Conservation (phyloP, 1,139 yeast species). For the Kurtzmaniella natalensis region DNA sequence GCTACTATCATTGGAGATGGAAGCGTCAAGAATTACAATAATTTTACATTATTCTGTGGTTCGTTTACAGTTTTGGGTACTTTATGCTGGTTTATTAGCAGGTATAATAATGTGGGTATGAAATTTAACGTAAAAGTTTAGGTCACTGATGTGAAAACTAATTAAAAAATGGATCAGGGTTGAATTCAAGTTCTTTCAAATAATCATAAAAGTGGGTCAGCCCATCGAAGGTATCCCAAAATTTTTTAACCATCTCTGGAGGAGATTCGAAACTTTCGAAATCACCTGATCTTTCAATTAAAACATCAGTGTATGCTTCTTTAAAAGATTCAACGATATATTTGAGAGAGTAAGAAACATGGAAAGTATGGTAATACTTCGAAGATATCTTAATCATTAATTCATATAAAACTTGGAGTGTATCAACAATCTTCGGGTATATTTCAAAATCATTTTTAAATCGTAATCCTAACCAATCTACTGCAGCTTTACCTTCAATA, state of each 20-base stretch:
- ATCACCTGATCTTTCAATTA: not conserved
- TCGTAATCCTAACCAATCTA: not conserved
- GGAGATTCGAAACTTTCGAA: not conserved
- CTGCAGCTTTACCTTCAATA: not conserved
- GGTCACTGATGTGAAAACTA: not conserved
- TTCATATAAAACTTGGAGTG: not conserved
- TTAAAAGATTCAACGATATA: not conserved
- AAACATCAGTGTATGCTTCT: not conserved
- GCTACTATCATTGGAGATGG: conserved; percentile 45
- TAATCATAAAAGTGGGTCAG: not conserved
- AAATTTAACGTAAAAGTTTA: conserved; percentile 19
- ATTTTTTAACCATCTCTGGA: conserved; percentile 1
- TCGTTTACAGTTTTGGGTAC: conserved; percentile 18
- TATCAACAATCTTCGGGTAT: not conserved
- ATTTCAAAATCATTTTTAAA: not conserved
- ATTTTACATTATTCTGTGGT: conserved; percentile 23
- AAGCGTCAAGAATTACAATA: conserved; percentile 16
- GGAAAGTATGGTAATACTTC: conserved; percentile 1
- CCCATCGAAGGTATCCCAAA: not conserved
- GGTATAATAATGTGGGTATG: conserved; percentile 18
- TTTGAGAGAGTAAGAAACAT: not conserved
- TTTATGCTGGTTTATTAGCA: conserved; percentile 17
- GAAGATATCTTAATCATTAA: not conserved
- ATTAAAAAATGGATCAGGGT: conserved; percentile 1
- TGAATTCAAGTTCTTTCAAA: conserved; percentile 1